Evolutionary conservation across 2,329 filamentous ascomycete species (phyloP), one percentile per base, ranked within the genome.

Genomic region (Raffaelea arxii): DNA sequence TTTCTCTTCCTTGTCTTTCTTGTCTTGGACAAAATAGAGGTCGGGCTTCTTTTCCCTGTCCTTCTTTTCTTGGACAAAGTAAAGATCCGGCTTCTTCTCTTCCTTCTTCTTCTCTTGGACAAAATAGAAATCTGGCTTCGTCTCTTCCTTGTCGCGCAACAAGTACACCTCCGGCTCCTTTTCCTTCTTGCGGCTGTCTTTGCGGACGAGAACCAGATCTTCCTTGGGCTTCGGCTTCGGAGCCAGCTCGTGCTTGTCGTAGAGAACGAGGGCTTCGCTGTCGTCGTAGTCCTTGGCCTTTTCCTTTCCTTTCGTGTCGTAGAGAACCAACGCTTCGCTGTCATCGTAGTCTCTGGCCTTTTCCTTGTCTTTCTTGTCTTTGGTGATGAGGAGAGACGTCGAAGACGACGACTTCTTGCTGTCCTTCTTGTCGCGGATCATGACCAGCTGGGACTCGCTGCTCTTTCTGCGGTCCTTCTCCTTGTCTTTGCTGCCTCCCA

Each of bases 61-160:
- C 44, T 59, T 60, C 56, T 53, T 55, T 55, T 49, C 55, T 49
- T 27, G 25, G 32, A 36, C 32, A 36, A 36, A 16, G 14, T 7
- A 12, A 6, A 36, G 16, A 7, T 36, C 32, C 14, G 32, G 14
- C 32, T 36, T 18, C 6, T 36, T 16, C 32, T 36, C 32, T 12
- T 36, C 32, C 6, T 36, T 53, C 58, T 55, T 60, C 56, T 53
- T 55, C 56, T 49, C 55, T 49, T 27, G 25, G 32, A 36, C 32
- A 36, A 36, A 16, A 12, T 7, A 12, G 5, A 36, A 16, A 7
- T 36, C 32, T 12, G 32, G 14, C 32, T 36, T 18, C 6, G 16
- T 16, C 32, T 36, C 32, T 12, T 36, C 32, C 6, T 36, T 18
- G 7, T 16, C 6, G 32, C 14, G 32, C 32, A 18, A 36, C 32